A percentile compares a stretch with the other conserved stretches of the same genome.
Conservation (phyloP, 1,284 basidiomycete genomes). For the Anthracocystis walkeri region DNA sequence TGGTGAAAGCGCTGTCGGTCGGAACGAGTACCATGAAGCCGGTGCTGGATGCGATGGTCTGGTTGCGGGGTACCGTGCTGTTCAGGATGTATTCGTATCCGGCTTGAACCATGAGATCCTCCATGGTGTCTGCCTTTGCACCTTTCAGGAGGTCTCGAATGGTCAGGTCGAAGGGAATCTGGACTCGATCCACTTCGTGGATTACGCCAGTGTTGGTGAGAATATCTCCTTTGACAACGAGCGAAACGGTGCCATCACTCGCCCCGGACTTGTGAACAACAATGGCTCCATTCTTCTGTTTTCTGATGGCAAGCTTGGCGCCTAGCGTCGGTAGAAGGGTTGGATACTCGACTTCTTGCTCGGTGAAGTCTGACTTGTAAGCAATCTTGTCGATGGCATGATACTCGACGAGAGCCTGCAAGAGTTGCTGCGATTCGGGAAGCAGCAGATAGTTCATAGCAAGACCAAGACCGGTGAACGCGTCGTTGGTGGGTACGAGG, state of each 20-base stretch:
- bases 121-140: constrained; percentile 83
- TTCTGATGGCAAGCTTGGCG: constrained; percentile 38
- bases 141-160: constrained; percentile 85
- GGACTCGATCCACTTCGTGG: constrained; percentile 85
- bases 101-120: constrained; percentile 75
- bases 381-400: constrained; percentile 83
- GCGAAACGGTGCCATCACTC: constrained; percentile 20
- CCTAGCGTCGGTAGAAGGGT: constrained; percentile 59
- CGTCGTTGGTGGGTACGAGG: constrained; percentile 87
- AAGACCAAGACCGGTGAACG: constrained; percentile 87
- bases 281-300: constrained; percentile 48
- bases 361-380: constrained; percentile 77
- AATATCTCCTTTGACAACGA: constrained; percentile 73
- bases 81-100: constrained; percentile 86
- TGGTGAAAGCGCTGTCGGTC: constrained; percentile 89
- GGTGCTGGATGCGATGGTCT: constrained; percentile 7
- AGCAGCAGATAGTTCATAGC: constrained; percentile 86
- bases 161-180: constrained; percentile 87
- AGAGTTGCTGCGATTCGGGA: constrained; percentile 76
- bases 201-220: constrained; percentile 90
- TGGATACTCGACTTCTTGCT: constrained; percentile 55
- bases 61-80: constrained; percentile 73
- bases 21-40: constrained; percentile 79
- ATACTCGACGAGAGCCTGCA: constrained; percentile 85
- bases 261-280: constrained; percentile 34